phyloP scores from a whole-genome alignment of 441 rosid genomes.

The Flueggea neowawraea region DNA sequence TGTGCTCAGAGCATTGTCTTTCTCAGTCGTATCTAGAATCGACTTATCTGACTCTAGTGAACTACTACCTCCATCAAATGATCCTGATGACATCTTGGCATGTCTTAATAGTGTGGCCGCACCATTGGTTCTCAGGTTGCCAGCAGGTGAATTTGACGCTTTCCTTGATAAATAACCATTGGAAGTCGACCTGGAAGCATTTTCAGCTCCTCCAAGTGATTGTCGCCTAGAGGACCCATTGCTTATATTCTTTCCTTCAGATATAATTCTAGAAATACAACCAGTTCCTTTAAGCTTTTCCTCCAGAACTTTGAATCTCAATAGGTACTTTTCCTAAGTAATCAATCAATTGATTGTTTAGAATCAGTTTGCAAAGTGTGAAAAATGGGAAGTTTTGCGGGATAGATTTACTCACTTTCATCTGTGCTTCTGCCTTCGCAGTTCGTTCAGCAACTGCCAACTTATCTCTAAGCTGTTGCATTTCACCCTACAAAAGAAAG shows the following conservation, averaged over 20 bases:
- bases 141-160: conserved; percentile 18
- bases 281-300: conserved; percentile 35
- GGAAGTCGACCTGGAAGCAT: conserved; percentile 23
- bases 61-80: conserved; percentile 40
- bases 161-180: conserved; percentile 32
- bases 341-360: conserved; percentile 4
- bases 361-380: conserved; percentile 1
- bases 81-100: conserved; percentile 28
- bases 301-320: conserved; percentile 49
- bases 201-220: conserved; percentile 42
- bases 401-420: conserved; percentile 32
- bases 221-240: conserved; percentile 32
- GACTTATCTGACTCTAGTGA: conserved; percentile 25
- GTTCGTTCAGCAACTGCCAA: conserved; percentile 48
- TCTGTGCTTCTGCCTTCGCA: conserved; percentile 53
- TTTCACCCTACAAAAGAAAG: conserved; percentile 41
- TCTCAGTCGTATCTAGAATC: conserved; percentile 17
- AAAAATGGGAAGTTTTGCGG: background rate
- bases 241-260: conserved; percentile 25
- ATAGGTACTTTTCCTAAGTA: conserved; percentile 42
- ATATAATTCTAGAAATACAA: conserved; percentile 19
- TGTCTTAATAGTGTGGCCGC: conserved; percentile 29
- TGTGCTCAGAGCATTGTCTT: conserved; percentile 8
- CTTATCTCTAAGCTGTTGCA: conserved; percentile 53
- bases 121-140: conserved; percentile 29